These are phyloP conservation scores for Podospora anserina DNA, from an alignment of 495 filamentous ascomycete genomes.

Conservation along the genomic window DNA sequence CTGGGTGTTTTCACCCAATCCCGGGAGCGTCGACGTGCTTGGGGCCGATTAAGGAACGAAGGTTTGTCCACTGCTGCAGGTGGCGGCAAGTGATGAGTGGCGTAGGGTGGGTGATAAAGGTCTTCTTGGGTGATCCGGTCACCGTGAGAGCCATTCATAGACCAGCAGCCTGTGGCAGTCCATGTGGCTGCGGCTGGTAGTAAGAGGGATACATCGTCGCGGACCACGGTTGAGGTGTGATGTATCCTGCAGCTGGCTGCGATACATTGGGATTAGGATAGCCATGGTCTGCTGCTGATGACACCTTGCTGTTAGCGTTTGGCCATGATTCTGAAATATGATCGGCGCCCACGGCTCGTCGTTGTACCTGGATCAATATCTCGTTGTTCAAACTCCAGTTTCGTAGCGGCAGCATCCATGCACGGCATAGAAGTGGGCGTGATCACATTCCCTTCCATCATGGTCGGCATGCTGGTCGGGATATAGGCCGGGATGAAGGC, in stretches of 20 bases:
- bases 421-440: conserved; percentile 22
- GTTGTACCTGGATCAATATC: conserved; percentile 26
- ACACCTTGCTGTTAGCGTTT: conserved; percentile 5
- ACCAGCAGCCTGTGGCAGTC: neutral
- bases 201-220: conserved; percentile 9
- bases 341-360: neutral
- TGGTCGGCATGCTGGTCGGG: conserved; percentile 37
- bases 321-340: neutral
- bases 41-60: neutral
- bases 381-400: conserved; percentile 22
- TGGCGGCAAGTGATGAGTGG: neutral
- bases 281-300: conserved; percentile 9
- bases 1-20: neutral
- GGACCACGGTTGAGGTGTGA: conserved; percentile 6
- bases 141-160: neutral
- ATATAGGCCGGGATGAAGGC: conserved; percentile 33
- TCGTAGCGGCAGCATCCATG: conserved; percentile 13
- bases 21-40: neutral
- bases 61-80: neutral
- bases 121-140: neutral
- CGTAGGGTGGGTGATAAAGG: neutral
- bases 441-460: conserved; percentile 33
- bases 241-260: conserved; percentile 9
- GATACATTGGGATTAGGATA: conserved; percentile 8
- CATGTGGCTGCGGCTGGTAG: neutral